A percentile compares a stretch with the other conserved stretches of the same genome.
These are phyloP conservation scores for Magnusiomyces fungicola DNA, from an alignment of 1,139 yeast genomes.

Conservation along the genomic window DNA sequence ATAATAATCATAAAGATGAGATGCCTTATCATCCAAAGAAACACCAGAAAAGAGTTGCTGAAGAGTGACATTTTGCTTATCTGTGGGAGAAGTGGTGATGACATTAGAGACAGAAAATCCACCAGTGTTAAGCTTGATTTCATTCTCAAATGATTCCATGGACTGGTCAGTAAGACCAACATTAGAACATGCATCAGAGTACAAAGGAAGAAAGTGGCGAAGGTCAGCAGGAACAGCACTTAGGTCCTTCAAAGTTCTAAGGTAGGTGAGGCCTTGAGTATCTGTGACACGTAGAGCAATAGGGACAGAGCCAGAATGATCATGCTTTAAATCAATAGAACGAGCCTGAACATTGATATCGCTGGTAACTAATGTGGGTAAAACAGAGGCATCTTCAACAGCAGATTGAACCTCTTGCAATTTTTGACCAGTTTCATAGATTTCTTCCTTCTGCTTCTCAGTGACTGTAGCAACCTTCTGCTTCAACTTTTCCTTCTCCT, in stretches of 20 bases:
- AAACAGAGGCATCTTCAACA: constrained; percentile 64
- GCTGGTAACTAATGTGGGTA: constrained; percentile 65
- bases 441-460: constrained; percentile 49
- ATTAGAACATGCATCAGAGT: constrained; percentile 71
- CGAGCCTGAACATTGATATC: constrained; percentile 66
- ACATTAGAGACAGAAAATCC: constrained; percentile 58
- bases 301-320: constrained; percentile 16
- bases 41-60: constrained; percentile 58
- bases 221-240: constrained; percentile 51
- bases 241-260: constrained; percentile 48
- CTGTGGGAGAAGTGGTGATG: constrained; percentile 38
- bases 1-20: constrained; percentile 58
- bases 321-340: constrained; percentile 29
- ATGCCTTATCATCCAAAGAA: constrained; percentile 60
- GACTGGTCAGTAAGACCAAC: constrained; percentile 67
- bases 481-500: constrained; percentile 51
- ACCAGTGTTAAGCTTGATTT: constrained; percentile 77
- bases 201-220: constrained; percentile 66
- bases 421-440: constrained; percentile 52
- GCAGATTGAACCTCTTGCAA: constrained; percentile 58
- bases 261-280: constrained; percentile 54
- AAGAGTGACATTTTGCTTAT: constrained; percentile 28
- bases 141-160: constrained; percentile 79
- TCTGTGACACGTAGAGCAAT: constrained; percentile 30
- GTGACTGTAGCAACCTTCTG: constrained; percentile 40